These are phyloP conservation scores for Fraxinus cuspidata DNA, from an alignment of 257 asterid species.

Conservation along the genomic window DNA sequence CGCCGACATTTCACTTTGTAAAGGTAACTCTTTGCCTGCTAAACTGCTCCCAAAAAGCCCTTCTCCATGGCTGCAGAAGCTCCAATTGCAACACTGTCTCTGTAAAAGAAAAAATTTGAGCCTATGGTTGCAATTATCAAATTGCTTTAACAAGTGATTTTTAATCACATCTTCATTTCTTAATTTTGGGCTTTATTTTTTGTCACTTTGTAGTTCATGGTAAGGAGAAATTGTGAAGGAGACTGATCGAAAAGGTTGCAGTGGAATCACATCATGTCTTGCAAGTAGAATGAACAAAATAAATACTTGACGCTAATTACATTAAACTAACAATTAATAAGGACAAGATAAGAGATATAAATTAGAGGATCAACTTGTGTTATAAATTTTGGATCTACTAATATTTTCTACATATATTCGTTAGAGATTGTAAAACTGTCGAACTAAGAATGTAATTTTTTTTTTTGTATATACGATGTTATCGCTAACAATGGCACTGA, in stretches of 20 bases:
- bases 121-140: not conserved
- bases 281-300: not conserved
- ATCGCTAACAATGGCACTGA: no score
- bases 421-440: not conserved
- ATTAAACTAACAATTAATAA: no score
- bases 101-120: no score
- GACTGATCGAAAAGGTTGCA: not conserved
- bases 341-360: no score
- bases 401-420: not conserved
- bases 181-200: not conserved
- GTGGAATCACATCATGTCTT: not conserved
- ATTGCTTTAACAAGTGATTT: not conserved
- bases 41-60: no score
- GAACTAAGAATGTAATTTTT: no score
- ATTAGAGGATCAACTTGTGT: not conserved
- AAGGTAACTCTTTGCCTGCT: no score
- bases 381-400: not conserved
- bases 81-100: no score
- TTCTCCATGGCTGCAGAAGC: no score
- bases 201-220: not conserved
- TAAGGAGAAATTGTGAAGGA: not conserved
- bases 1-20: no score
- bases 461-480: no score
- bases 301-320: not conserved
- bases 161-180: not conserved